Percentiles rank a stretch among this genome's conserved stretches.
Evolutionary conservation across 2,329 filamentous ascomycete species (phyloP).

Genomic region (Diaporthe velutina): DNA sequence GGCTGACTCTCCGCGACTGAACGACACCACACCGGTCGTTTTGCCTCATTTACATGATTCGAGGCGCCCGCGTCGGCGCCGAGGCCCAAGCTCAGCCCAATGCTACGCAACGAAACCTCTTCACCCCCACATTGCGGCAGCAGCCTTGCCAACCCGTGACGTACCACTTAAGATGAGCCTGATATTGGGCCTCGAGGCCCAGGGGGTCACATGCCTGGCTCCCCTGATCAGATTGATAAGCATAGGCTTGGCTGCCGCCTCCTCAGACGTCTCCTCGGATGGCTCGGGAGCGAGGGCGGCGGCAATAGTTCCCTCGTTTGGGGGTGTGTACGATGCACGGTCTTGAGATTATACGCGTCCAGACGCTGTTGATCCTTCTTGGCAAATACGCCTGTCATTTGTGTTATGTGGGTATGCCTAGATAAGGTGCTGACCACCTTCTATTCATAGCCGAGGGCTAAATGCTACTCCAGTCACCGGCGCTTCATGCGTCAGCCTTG

Average conservation of each 20-base stretch:
- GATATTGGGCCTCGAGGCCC: neutral
- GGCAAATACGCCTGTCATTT: neutral
- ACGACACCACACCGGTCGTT: conserved; percentile 3
- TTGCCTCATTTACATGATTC: conserved; percentile 23
- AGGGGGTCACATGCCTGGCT: neutral
- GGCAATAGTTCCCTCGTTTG: neutral
- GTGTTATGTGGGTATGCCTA: too few species aligned
- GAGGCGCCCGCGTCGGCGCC: neutral
- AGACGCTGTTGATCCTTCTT: neutral
- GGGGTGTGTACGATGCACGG: neutral
- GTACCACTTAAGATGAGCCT: neutral
- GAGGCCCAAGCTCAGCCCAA: conserved; percentile 10
- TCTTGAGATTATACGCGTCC: neutral
- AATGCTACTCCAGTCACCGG: neutral
- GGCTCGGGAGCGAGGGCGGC: neutral
- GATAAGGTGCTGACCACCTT: neutral
- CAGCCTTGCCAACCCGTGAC: neutral
- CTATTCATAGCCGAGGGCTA: neutral
- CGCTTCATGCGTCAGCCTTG: neutral
- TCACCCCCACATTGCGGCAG: neutral
- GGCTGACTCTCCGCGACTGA: conserved; percentile 8
- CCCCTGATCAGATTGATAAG: neutral
- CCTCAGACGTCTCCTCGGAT: neutral
- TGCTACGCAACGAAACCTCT: conserved; percentile 1
- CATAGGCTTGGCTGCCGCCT: conserved; percentile 1